Evolutionary conservation across 2,329 filamentous ascomycete genomes (phyloP).

Genomic region (Arthrinium phaeospermum): DNA sequence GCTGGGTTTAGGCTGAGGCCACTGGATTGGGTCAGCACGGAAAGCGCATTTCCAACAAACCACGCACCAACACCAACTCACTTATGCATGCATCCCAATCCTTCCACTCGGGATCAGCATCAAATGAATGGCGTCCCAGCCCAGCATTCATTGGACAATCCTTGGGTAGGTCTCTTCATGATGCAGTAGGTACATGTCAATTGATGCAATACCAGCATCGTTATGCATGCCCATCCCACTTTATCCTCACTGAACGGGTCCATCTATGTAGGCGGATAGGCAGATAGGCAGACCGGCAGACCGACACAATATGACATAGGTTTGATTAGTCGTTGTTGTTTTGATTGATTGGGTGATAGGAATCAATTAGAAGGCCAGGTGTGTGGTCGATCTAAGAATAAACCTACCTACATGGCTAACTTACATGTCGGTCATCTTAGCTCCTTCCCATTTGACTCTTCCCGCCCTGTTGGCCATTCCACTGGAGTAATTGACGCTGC

Average conservation of each 20-base stretch:
- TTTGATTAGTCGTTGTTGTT: background rate
- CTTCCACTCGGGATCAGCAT: constrained; percentile 12
- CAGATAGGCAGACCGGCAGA: too few relatives aligned
- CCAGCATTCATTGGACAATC: background rate
- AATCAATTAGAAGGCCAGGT: background rate
- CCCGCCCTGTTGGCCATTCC: background rate
- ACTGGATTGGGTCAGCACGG: background rate
- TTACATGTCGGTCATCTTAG: constrained; percentile 2
- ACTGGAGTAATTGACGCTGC: background rate
- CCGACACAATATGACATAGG: too few relatives aligned
- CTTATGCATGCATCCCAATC: constrained; percentile 10
- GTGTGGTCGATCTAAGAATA: constrained; percentile 4
- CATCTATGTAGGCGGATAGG: too few relatives aligned
- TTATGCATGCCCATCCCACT: background rate
- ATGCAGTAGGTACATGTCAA: background rate
- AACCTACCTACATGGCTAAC: background rate
- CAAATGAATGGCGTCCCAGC: background rate
- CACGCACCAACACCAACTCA: background rate
- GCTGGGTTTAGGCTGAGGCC: background rate
- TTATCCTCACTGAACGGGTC: background rate
- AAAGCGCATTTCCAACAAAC: background rate
- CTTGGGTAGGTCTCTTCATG: too few relatives aligned
- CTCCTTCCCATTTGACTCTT: constrained; percentile 10
- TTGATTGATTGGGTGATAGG: background rate
- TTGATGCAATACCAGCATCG: background rate